Evolutionary conservation across 2,329 filamentous ascomycete genomes (phyloP).

Genomic region (Bipolaris gigantea): DNA sequence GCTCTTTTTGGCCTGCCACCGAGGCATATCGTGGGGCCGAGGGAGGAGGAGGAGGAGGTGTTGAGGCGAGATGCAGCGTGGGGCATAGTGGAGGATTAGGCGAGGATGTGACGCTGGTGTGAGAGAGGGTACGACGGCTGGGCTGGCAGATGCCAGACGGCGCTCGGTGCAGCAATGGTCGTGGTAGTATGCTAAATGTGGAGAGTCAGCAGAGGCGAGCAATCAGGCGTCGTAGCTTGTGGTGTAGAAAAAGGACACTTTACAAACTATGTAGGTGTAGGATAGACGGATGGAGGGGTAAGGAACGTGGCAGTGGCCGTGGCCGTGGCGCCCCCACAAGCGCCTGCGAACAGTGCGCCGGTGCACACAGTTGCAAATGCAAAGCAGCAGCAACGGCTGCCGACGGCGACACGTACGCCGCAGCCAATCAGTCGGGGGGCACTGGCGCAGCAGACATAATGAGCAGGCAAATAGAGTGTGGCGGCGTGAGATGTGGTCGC

Average conservation of each 20-base stretch:
- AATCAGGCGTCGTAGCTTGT: too few species aligned
- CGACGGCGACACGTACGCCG: not conserved
- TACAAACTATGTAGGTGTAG: too few species aligned
- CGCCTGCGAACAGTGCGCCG: too few species aligned
- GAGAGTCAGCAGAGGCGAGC: too few species aligned
- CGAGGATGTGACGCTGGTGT: not conserved
- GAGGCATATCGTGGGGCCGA: not conserved
- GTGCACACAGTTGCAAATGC: not conserved
- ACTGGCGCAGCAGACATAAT: not conserved
- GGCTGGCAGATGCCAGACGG: not conserved
- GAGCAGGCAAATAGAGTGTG: not conserved
- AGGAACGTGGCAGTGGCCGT: too few species aligned
- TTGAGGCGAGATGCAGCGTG: not conserved
- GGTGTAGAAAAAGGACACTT: too few species aligned
- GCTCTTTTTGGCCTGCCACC: not conserved
- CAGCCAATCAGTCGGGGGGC: not conserved
- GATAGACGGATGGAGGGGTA: too few species aligned
- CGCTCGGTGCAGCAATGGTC: too few species aligned
- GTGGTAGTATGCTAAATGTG: too few species aligned
- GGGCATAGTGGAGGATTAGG: not conserved
- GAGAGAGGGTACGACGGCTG: not conserved
- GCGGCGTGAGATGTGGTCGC: not conserved
- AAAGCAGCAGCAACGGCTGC: not conserved
- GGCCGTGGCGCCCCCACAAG: too few species aligned
- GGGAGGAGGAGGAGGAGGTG: not conserved